These are phyloP conservation scores for Trichoderma endophyticum DNA, from an alignment of 2,329 filamentous ascomycete genomes.

Conservation along the genomic window DNA sequence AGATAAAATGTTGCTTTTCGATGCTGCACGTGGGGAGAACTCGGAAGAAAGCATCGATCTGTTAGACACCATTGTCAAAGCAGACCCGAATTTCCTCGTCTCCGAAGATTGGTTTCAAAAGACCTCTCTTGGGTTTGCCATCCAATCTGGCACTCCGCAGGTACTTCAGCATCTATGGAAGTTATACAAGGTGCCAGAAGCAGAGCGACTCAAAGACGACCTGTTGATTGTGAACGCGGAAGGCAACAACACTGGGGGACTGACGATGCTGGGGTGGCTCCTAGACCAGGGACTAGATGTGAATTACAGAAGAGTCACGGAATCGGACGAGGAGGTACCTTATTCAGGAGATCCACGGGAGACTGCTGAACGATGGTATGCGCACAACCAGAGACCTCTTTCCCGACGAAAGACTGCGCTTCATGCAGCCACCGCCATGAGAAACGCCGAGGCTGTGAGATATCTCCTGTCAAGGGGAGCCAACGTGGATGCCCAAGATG, in stretches of 20 bases:
- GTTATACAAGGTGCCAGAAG: background rate
- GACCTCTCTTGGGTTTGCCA: background rate
- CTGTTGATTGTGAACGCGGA: background rate
- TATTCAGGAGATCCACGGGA: background rate
- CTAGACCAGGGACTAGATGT: background rate
- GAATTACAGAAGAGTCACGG: background rate
- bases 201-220: background rate
- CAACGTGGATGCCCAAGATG: background rate
- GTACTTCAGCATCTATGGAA: background rate
- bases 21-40: background rate
- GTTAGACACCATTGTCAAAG: background rate
- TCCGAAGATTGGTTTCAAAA: background rate
- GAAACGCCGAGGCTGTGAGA: background rate
- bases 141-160: background rate
- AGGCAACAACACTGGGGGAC: background rate
- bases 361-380: background rate
- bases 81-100: background rate
- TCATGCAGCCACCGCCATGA: background rate
- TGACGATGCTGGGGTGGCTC: background rate
- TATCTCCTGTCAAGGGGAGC: background rate
- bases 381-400: background rate
- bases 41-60: background rate
- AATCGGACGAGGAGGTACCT: background rate
- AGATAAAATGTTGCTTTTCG: background rate
- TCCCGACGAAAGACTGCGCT: background rate